phyloP scores from a whole-genome alignment of 352 stramenopile genomes.

The Globisporangium apiculatum region DNA sequence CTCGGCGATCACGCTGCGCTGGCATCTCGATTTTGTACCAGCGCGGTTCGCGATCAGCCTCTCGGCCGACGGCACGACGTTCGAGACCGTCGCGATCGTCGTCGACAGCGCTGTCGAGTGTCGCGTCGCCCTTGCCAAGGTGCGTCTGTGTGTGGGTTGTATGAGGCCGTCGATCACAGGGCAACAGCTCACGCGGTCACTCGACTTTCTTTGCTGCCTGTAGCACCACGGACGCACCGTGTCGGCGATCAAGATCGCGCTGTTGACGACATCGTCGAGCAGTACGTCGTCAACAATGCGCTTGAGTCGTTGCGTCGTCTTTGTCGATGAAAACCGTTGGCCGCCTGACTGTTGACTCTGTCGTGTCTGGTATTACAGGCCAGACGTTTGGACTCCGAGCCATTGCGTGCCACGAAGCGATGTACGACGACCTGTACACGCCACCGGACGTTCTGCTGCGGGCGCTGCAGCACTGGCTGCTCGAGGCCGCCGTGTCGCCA shows the following conservation, averaged over 20 bases:
- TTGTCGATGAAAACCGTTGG: background rate
- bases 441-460: conserved; percentile 41
- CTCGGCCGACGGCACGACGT: conserved; percentile 35
- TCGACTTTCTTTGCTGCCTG: background rate
- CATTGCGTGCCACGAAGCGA: conserved; percentile 47
- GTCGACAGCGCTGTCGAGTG: conserved; percentile 18
- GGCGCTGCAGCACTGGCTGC: conserved; percentile 63
- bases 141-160: conserved; percentile 7
- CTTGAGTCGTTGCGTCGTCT: conserved; percentile 1
- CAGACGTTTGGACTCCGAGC: conserved; percentile 41
- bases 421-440: conserved; percentile 36
- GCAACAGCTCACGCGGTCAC: background rate
- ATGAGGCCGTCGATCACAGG: background rate
- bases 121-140: conserved; percentile 41
- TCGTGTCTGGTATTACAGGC: conserved; percentile 12
- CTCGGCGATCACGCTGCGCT: conserved; percentile 36
- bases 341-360: background rate
- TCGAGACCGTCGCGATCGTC: conserved; percentile 46
- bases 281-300: conserved; percentile 14
- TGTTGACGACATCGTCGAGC: conserved; percentile 20
- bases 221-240: conserved; percentile 21
- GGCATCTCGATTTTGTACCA: conserved; percentile 34
- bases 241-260: conserved; percentile 38
- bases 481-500: conserved; percentile 45
- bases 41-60: conserved; percentile 33